Conservation (phyloP, 176 grass and related monocot species). For the Phoenix roebelenii region DNA sequence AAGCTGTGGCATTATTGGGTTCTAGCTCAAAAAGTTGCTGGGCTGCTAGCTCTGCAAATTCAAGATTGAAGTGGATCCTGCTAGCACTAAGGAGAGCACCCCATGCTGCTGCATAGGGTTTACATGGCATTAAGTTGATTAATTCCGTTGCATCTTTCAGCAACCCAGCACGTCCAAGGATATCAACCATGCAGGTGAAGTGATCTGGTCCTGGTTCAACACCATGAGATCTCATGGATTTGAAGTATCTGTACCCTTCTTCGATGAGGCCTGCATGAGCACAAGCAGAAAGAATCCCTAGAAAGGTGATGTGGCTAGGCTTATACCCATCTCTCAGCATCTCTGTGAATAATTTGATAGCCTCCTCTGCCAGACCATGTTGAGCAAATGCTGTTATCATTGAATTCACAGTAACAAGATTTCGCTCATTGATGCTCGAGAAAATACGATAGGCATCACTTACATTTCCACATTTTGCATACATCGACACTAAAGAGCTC, state of each 20-base stretch:
- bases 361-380: constrained; percentile 50
- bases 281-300: constrained; percentile 51
- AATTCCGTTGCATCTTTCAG: constrained; percentile 41
- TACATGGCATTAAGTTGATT: constrained; percentile 44
- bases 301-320: constrained; percentile 49
- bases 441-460: constrained; percentile 40
- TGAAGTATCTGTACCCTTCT: constrained; percentile 50
- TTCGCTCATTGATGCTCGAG: constrained; percentile 31
- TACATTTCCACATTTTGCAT: constrained; percentile 60
- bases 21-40: constrained; percentile 48
- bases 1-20: constrained; percentile 36
- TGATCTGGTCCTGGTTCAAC: constrained; percentile 45
- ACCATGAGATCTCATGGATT: constrained; percentile 39
- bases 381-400: constrained; percentile 60
- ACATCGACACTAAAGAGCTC: constrained; percentile 61
- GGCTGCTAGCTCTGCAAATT: constrained; percentile 56
- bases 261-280: constrained; percentile 48
- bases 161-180: constrained; percentile 54
- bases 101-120: constrained; percentile 43
- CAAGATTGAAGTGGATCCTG: constrained; percentile 51
- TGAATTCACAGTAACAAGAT: constrained; percentile 38
- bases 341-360: constrained; percentile 34
- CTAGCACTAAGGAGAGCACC: constrained; percentile 47
- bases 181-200: constrained; percentile 62
- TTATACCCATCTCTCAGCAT: constrained; percentile 37